Evolutionary conservation across 257 asterid genomes (phyloP).

Genomic region (Henckelia pumila): DNA sequence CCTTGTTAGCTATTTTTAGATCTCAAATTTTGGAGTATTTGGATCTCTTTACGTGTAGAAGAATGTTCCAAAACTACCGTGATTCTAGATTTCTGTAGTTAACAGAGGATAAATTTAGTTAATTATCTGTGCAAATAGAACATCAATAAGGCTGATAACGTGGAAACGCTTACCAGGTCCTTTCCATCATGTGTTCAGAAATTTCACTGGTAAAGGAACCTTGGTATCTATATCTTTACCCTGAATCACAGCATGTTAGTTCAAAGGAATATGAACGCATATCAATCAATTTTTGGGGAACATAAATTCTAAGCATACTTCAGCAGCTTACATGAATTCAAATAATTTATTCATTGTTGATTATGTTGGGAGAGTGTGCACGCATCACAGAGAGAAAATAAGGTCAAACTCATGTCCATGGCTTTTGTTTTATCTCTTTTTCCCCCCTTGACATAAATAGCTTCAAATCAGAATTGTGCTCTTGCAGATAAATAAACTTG

Average conservation of each 20-base stretch:
- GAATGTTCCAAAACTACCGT: neutral
- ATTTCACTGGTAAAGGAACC: too few species aligned
- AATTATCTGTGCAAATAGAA: neutral
- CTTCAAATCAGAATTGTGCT: conserved; percentile 4
- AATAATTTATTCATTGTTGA: too few species aligned
- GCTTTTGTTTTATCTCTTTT: conserved; percentile 12
- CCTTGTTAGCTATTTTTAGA: neutral
- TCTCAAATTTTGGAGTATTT: neutral
- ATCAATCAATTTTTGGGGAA: neutral
- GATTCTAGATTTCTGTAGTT: neutral
- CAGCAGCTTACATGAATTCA: too few species aligned
- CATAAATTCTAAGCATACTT: neutral
- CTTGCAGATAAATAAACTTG: conserved; percentile 8
- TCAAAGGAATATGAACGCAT: neutral
- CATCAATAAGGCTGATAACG: neutral
- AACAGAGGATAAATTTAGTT: neutral
- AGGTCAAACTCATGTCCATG: conserved; percentile 1
- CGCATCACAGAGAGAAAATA: conserved; percentile 3
- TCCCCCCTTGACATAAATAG: neutral
- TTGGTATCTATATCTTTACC: too few species aligned
- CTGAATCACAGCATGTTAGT: too few species aligned
- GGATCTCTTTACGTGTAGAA: neutral
- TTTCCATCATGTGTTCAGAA: neutral
- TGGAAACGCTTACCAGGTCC: neutral
- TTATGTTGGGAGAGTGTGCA: neutral